Conservation (phyloP, 2,329 filamentous ascomycete species). For the Cladosporium oxysporum region DNA sequence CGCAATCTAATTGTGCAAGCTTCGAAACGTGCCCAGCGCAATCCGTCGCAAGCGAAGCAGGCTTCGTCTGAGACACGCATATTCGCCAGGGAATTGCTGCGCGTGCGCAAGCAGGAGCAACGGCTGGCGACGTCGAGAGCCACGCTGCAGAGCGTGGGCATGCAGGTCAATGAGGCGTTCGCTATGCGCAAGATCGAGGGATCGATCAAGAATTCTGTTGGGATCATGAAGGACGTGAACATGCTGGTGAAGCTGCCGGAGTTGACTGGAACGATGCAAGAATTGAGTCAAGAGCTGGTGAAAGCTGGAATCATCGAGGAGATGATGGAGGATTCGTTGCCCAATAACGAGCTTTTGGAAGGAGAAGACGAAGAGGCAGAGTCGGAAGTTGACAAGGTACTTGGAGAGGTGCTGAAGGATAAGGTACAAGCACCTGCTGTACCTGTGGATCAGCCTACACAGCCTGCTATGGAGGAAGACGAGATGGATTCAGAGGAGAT, state of each 20-base stretch:
- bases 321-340: constrained; percentile 86
- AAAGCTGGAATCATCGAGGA: constrained; percentile 97
- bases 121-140: constrained; percentile 85
- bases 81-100: constrained; percentile 85
- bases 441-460: constrained; percentile 48
- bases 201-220: constrained; percentile 79
- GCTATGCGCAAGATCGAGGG: constrained; percentile 94
- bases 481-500: constrained; percentile 87
- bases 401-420: constrained; percentile 87
- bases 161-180: constrained; percentile 98
- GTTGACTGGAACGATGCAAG: constrained; percentile 84
- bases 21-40: constrained; percentile 76
- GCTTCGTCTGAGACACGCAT: constrained; percentile 80
- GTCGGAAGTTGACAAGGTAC: constrained; percentile 85
- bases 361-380: constrained; percentile 75
- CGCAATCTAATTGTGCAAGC: constrained; percentile 82
- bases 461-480: constrained; percentile 59
- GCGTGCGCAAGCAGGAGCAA: constrained; percentile 71
- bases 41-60: constrained; percentile 75
- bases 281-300: constrained; percentile 82
- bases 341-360: constrained; percentile 69
- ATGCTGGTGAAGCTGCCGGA: constrained; percentile 80
- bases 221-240: constrained; percentile 98
- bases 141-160: constrained; percentile 87
- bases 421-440: constrained; percentile 66